phyloP scores from a whole-genome alignment of 352 stramenopile species.

The Phytophthora palmivora region DNA sequence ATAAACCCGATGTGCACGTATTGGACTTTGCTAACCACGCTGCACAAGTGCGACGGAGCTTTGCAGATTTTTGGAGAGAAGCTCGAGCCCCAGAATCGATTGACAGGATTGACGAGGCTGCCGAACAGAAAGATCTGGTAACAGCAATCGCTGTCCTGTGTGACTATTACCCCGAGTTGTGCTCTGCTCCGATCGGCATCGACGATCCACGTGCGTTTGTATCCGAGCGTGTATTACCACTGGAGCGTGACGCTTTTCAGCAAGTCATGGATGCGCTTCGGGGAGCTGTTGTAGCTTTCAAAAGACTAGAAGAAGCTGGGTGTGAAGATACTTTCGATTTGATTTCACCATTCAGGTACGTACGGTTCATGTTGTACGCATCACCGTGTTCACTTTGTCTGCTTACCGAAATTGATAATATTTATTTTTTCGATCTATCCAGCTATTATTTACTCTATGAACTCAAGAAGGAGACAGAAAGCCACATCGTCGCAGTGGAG shows the following conservation, averaged over 20 bases:
- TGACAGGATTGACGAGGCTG: constrained; percentile 33
- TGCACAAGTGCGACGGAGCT: constrained; percentile 65
- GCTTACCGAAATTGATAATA: constrained; percentile 2
- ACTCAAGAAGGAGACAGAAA: constrained; percentile 58
- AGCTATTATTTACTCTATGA: constrained; percentile 47
- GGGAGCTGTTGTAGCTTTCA: constrained; percentile 29
- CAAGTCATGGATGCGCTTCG: constrained; percentile 61
- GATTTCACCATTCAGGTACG: constrained; percentile 49
- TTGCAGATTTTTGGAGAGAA: constrained; percentile 60
- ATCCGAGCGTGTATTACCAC: constrained; percentile 32
- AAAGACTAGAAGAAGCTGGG: constrained; percentile 32
- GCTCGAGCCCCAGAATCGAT: constrained; percentile 29
- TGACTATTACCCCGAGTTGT: constrained; percentile 49
- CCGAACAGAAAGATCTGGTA: constrained; percentile 40
- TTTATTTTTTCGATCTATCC: constrained; percentile 18
- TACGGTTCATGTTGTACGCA: no score
- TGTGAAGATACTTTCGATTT: constrained; percentile 22
- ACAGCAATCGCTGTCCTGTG: constrained; percentile 53
- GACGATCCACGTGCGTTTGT: constrained; percentile 38
- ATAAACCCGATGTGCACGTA: constrained; percentile 58
- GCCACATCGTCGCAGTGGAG: constrained; percentile 26
- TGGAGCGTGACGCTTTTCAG: constrained; percentile 66
- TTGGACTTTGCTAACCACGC: constrained; percentile 82
- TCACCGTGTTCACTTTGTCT: neutral
- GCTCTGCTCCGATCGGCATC: constrained; percentile 17